Evolutionary conservation across 768 basidiomycete species (phyloP), one percentile per base, ranked within the genome.

Genomic region (Leucosporidium creatinivorum): DNA sequence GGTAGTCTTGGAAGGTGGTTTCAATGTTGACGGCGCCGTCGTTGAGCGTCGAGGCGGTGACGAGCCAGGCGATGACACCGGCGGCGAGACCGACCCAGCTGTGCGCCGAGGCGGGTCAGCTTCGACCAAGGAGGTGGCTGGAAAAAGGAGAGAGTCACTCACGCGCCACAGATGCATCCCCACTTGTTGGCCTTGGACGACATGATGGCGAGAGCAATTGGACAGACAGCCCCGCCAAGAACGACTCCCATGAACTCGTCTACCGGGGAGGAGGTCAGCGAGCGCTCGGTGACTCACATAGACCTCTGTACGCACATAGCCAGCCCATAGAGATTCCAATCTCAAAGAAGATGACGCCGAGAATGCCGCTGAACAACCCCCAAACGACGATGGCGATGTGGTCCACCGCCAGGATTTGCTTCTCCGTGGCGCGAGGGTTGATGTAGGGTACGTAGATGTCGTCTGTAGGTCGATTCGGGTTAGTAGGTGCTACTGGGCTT

Each of bases 141-240:
- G 39, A 13, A 44, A 13, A 7, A 10, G 15, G 15, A 44, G 39
- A 44, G 10, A 8, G 15, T 9, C 8, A 44, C 39, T 44, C 39
- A 44, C 2, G 58, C 58, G 3, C 89, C 93, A n/a, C 77, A 79
- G 62, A 92, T 83, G 75, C 89, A 91, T 12, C 89, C 93, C 79
- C 83, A 84, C 75, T 88, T 89, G 79, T 91, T 96, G 28, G 91
- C 89, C 75, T 85, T 87, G 66, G 80, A 83, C 89, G 91, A 93
- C 3, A 89, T 89, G 58, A 60, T 47, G 47, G n/a, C 12, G 17
- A 47, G n/a, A 15, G 58, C 58, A 25, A 60, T 60, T 1, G 58
- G 58, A 47, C 87, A 87, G 59, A 94, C 93, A 9, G 55, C 91
- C 3, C 87, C 88, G 2, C 92, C 90, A 18, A 91, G 83, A 49